These are phyloP conservation scores for Tephrocybe sp. DNA, from an alignment of 768 basidiomycete species.

Conservation along the genomic window DNA sequence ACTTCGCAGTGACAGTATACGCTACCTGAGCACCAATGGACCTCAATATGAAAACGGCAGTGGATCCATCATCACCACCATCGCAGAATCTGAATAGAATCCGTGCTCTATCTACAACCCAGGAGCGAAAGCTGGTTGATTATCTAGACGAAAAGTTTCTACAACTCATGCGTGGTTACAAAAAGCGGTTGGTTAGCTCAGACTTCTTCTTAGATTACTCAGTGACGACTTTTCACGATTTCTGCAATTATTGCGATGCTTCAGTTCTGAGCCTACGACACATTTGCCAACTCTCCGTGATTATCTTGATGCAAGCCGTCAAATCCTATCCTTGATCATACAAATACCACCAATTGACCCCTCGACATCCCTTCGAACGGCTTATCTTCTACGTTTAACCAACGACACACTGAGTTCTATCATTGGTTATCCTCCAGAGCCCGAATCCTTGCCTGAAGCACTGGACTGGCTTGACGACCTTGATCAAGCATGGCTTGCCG, in stretches of 20 bases:
- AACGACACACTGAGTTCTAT: slow-evolving; percentile 63
- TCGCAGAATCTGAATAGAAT: background rate
- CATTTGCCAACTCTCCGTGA: slow-evolving; percentile 54
- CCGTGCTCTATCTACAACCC: slow-evolving; percentile 45
- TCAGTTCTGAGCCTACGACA: slow-evolving; percentile 49
- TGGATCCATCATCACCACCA: background rate
- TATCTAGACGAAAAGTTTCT: slow-evolving; percentile 69
- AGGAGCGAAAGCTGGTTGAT: slow-evolving; percentile 65
- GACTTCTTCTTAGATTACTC: background rate
- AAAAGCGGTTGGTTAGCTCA: slow-evolving; percentile 61
- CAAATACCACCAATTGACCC: slow-evolving; percentile 77
- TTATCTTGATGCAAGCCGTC: slow-evolving; percentile 60
- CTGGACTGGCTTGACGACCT: slow-evolving; percentile 72
- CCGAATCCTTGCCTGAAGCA: slow-evolving; percentile 46
- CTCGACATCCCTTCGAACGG: slow-evolving; percentile 63
- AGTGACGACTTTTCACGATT: slow-evolving; percentile 3
- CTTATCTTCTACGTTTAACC: slow-evolving; percentile 71
- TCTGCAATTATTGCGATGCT: background rate
- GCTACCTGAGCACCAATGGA: too few relatives aligned
- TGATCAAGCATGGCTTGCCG: slow-evolving; percentile 72
- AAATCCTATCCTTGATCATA: slow-evolving; percentile 60
- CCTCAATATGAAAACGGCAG: background rate
- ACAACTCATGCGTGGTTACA: slow-evolving; percentile 65
- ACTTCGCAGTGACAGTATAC: too few relatives aligned
- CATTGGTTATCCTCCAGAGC: slow-evolving; percentile 55